These are phyloP conservation scores for Pseudoscleropodium purum DNA, from an alignment of 225 moss, liverwort and hornwort genomes.

Conservation along the genomic window DNA sequence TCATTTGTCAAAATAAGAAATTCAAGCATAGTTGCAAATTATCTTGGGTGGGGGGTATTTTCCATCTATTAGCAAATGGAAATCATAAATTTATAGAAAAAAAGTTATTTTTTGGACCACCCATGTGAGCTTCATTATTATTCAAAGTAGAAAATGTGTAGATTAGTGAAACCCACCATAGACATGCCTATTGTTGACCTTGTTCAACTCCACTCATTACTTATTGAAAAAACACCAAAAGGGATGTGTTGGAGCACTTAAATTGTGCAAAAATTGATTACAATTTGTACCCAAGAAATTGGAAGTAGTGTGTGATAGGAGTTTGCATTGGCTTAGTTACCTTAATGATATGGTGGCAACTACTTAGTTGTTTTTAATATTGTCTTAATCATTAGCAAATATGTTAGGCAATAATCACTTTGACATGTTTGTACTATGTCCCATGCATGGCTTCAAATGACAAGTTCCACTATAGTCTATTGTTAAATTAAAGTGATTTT, in stretches of 20 bases:
- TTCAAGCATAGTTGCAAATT: no score
- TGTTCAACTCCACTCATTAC: not conserved
- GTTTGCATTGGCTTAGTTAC: no score
- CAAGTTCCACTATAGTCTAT: rapidly evolving
- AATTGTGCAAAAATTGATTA: not conserved
- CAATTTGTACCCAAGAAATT: rapidly evolving
- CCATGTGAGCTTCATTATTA: not conserved
- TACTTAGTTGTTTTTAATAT: not conserved
- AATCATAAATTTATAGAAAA: not conserved
- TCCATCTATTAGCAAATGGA: not conserved
- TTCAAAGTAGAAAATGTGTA: not conserved
- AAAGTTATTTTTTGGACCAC: not conserved
- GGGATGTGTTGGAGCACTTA: not conserved
- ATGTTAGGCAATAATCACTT: not conserved
- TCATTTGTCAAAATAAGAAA: not conserved
- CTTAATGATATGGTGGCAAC: not conserved
- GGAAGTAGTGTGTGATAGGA: rapidly evolving
- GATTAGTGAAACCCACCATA: not conserved
- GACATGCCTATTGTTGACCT: not conserved
- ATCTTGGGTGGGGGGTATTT: not conserved
- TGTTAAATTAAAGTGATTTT: not conserved
- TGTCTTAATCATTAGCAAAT: not conserved
- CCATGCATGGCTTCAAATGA: not conserved
- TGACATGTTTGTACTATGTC: not conserved
- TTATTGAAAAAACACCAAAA: not conserved